Evolutionary conservation across 805 yeast species (phyloP), one percentile per base, ranked within the genome.

Genomic region (Komagataella pseudopastoris): DNA sequence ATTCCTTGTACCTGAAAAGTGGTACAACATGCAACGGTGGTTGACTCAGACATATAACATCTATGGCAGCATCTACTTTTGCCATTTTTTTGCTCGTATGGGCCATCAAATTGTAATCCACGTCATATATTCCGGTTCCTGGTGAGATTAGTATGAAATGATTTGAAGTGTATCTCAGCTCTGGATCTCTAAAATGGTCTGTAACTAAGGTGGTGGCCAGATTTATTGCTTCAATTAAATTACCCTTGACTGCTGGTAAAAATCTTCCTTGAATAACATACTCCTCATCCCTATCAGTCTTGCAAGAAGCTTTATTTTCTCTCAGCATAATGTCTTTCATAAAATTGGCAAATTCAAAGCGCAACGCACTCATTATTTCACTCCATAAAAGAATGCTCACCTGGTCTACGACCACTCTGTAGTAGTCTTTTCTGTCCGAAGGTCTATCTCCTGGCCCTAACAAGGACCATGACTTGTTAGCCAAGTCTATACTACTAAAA

Each of bases 21-120:
- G 99, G 99, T 1, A 93, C 93, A 3, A 86, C 81, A 63, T 93
- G 98, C 45, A 93, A 65, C 0, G 99, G 98, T 0, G 95, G 93
- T 54, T 89, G 85, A 43, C 96, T 82, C 51, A 93, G 69, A 60
- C 97, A 88, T 6, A 93, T 80, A 1, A 93, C 73, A 66, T 93
- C 99, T 56, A 93, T 77, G 0, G 96, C 90, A 46, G 88, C 75
- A 59, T 93, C 99, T 1, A 88, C 76, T 3, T 84, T 77, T 8
- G 85, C 71, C 63, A 93, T 72, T 58, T 86, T 80, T 58, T 79
- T 79, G 44, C 95, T 83, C 0, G 96, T 86, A 53, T 80, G 78
- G 47, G 83, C 70, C 57, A 93, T 69, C 54, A 87, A 74, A 54
- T 82, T 83, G 62, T 83, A 84, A 56, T 90, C 95, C 6, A 91